Evolutionary conservation across 73 alveolate species (phyloP), one percentile per base, ranked within the genome.

Genomic region (Paramecium pentaurelia): DNA sequence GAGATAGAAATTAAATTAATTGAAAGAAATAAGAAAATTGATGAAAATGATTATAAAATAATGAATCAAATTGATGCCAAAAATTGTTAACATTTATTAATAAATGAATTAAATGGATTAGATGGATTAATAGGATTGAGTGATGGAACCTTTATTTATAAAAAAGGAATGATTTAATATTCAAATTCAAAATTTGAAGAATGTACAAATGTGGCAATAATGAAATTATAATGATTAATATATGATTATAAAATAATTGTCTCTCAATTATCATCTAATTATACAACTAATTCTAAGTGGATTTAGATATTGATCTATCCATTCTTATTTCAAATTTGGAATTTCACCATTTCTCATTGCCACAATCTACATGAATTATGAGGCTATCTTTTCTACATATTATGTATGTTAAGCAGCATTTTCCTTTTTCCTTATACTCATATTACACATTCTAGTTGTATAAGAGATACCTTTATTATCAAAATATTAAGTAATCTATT

Each of bases 331-430:
- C 18, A 73, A 20, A 37, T 73, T 40, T 36, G 87, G 87, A 11
- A 40, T 44, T 73, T 73, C 87, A 14, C 87, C 87, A 73, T 73
- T 73, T 22, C 87, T 73, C 87, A 73, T 73, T 1, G 58, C 58
- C 14, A 37, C 60, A 8, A 73, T 32, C 40, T 73, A 38, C 60
- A 37, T 37, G n/a, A 73, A 73, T 14, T 73, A 6, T 16, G 16
- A 30, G 12, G 34, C 87, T n/a, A 80, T 80, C 36, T 20, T 28
- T 25, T 80, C 91, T 18, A 80, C 58, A 32, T 25, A 20, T 27
- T 45, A 7, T 12, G 38, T 28, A 20, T 80, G 75, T 45, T 80
- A 14, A 2, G 44, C 47, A 27, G 91, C 71, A 80, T 80, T 34
- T 10, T 27, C 91, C 27, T 80, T 42, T 18, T 80, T 80, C 4